A percentile compares a stretch with the other conserved stretches of the same genome.
Evolutionary conservation across 129 eudicot genomes (phyloP).

Genomic region (carrot (Daucus carota)): DNA sequence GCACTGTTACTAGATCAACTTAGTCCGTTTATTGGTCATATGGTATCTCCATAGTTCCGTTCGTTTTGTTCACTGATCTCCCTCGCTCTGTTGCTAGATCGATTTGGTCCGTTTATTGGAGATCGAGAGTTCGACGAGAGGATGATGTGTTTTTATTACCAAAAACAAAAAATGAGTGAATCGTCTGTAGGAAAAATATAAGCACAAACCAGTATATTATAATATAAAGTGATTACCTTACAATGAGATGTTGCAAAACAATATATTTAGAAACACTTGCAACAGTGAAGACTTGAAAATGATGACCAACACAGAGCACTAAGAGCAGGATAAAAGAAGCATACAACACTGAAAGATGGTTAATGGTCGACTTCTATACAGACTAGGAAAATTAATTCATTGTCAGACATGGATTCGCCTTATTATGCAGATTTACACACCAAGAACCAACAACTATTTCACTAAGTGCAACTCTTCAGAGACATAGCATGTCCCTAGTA

Average conservation of each 20-base stretch:
- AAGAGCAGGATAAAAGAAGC: not conserved
- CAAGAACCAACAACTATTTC: not conserved
- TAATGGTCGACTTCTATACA: not conserved
- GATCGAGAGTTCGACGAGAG: too few species aligned
- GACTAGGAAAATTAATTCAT: not conserved
- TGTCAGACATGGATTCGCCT: not conserved
- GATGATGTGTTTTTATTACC: too few species aligned
- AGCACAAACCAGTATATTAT: not conserved
- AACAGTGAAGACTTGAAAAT: not conserved
- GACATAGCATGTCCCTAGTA: not conserved
- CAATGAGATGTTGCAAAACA: not conserved
- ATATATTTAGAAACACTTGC: slow-evolving; percentile 4
- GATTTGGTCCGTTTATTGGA: too few species aligned
- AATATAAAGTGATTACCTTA: not conserved
- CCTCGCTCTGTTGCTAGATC: too few species aligned
- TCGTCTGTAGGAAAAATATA: not conserved
- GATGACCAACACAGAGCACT: not conserved
- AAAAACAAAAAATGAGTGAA: not conserved
- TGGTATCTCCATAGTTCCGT: too few species aligned
- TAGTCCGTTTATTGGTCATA: too few species aligned
- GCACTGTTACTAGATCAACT: too few species aligned
- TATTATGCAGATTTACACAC: not conserved
- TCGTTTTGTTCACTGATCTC: too few species aligned
- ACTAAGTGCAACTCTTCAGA: not conserved
- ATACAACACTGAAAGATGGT: not conserved